A percentile compares a stretch with the other conserved stretches of the same genome.
phyloP scores from a whole-genome alignment of 1,284 basidiomycete species.

The Exsudoporus floridanus region DNA sequence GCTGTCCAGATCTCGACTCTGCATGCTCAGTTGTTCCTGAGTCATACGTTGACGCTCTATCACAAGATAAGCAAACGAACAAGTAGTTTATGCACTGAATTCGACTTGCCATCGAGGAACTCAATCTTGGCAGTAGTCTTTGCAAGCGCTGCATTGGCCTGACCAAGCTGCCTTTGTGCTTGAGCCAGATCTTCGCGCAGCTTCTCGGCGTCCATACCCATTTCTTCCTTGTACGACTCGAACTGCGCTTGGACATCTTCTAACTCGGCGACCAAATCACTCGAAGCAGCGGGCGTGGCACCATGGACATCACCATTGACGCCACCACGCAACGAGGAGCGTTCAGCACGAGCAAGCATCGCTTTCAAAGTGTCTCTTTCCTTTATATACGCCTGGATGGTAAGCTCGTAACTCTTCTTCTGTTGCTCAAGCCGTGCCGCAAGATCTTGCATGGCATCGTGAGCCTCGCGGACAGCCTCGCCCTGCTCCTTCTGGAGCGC shows the following conservation, averaged over 20 bases:
- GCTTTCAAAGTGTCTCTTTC: slow-evolving; percentile 86
- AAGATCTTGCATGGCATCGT: slow-evolving; percentile 80
- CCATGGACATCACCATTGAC: slow-evolving; percentile 39
- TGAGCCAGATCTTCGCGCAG: slow-evolving; percentile 67
- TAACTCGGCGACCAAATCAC: slow-evolving; percentile 53
- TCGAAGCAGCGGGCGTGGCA: slow-evolving; percentile 23
- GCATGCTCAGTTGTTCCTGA: slow-evolving; percentile 58
- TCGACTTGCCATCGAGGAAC: slow-evolving; percentile 62
- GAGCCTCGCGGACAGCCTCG: slow-evolving; percentile 83
- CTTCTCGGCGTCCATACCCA: slow-evolving; percentile 67
- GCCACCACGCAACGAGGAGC: slow-evolving; percentile 9
- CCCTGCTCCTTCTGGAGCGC: slow-evolving; percentile 69
- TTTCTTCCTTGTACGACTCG: slow-evolving; percentile 77
- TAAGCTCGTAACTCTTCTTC: slow-evolving; percentile 65
- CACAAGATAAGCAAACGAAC: slow-evolving; percentile 3
- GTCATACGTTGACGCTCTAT: slow-evolving; percentile 66
- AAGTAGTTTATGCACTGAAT: background rate
- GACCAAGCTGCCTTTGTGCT: slow-evolving; percentile 67
- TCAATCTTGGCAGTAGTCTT: slow-evolving; percentile 81
- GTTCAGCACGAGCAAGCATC: slow-evolving; percentile 59
- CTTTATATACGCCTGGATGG: slow-evolving; percentile 77
- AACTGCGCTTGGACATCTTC: slow-evolving; percentile 74
- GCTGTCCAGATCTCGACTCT: slow-evolving; percentile 59
- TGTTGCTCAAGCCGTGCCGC: slow-evolving; percentile 72
- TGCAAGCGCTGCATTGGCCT: slow-evolving; percentile 66